phyloP scores from a whole-genome alignment of 2,329 filamentous ascomycete genomes.

The Ophiostoma pallidulum region DNA sequence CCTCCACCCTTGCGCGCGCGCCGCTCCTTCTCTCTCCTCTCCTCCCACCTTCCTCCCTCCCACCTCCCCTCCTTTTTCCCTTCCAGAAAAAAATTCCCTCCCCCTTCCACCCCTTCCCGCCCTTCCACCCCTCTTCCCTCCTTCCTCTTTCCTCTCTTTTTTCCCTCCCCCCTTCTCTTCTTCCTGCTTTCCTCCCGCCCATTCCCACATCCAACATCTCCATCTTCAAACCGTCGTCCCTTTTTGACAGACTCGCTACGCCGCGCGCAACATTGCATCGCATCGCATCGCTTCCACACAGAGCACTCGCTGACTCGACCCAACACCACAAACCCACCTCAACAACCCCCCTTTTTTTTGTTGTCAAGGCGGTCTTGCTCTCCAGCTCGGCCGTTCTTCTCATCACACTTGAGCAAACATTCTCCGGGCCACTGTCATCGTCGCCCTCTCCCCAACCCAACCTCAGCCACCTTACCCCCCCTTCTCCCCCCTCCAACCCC shows the following conservation, averaged over 20 bases:
- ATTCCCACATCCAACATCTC: conserved; percentile 16
- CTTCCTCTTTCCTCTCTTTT: conserved; percentile 1
- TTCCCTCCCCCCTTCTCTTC: conserved; percentile 11
- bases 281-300: not conserved
- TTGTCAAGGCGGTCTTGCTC: conserved; percentile 12
- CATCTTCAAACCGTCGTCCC: conserved; percentile 11
- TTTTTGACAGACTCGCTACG: not conserved
- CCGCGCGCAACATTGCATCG: not conserved
- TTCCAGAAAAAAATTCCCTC: conserved; percentile 17
- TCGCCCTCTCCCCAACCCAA: conserved; percentile 6
- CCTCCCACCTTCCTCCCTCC: conserved; percentile 14
- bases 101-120: conserved; percentile 18
- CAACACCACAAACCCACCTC: not conserved
- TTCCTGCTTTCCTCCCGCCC: not conserved
- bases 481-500: conserved; percentile 13
- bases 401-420: conserved; percentile 3
- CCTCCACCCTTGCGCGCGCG: conserved; percentile 11
- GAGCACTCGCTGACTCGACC: not conserved
- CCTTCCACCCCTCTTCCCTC: conserved; percentile 17
- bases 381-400: conserved; percentile 10
- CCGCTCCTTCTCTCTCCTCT: conserved; percentile 16
- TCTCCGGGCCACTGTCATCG: conserved; percentile 9
- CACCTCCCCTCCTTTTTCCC: conserved; percentile 17
- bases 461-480: conserved; percentile 1
- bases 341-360: not conserved